Evolutionary conservation across 2,329 filamentous ascomycete species (phyloP).

Genomic region (Aureobasidium sp.): DNA sequence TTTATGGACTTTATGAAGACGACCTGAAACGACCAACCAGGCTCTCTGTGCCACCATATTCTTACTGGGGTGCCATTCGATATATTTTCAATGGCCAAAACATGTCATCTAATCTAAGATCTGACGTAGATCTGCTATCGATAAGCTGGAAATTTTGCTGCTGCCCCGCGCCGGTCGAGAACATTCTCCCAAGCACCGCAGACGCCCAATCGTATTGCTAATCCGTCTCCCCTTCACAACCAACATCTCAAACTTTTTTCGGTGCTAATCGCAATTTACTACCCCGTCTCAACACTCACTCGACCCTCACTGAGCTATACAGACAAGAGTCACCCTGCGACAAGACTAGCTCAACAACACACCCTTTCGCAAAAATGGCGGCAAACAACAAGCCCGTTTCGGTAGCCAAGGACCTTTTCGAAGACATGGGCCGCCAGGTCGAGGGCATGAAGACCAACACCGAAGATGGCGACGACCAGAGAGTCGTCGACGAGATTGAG

Average conservation of each 20-base stretch:
- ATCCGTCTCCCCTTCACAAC: background rate
- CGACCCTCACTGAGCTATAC: background rate
- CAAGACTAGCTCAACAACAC: background rate
- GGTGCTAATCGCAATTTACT: background rate
- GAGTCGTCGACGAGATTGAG: constrained; percentile 48
- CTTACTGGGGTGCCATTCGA: background rate
- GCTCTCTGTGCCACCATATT: background rate
- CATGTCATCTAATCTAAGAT: background rate
- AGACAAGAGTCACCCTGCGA: background rate
- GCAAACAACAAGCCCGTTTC: constrained; percentile 19
- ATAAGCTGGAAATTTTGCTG: constrained; percentile 10
- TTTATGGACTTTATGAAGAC: constrained; percentile 49
- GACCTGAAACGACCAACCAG: background rate
- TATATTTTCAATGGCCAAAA: background rate
- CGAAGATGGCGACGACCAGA: constrained; percentile 35
- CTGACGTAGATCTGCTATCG: background rate
- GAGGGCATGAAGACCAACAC: constrained; percentile 31
- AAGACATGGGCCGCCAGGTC: constrained; percentile 46
- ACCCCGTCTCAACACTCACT: background rate
- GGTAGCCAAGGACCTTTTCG: constrained; percentile 43
- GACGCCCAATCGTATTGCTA: constrained; percentile 6
- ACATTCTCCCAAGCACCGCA: background rate
- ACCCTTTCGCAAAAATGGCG: constrained; percentile 12
- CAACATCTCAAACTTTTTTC: background rate
- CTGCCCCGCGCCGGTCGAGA: constrained; percentile 2